Conservation (phyloP, 208 protist genomes). For the Leishmania martiniquensis region DNA sequence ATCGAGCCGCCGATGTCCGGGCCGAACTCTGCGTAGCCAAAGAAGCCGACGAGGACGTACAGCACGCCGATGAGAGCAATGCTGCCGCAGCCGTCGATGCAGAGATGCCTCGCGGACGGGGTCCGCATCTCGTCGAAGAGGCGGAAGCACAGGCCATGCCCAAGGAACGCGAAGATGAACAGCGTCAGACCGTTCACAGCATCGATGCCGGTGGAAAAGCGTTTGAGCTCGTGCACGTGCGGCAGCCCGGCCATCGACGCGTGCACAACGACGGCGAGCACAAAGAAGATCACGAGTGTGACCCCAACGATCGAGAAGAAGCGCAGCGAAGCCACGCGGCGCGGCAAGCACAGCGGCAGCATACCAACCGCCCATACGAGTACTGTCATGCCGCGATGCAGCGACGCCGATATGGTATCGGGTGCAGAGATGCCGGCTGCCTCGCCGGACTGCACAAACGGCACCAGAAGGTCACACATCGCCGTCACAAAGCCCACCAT, state of each 20-base stretch:
- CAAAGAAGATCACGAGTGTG: constrained; percentile 60
- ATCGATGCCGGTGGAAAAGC: constrained; percentile 33
- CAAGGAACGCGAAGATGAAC: constrained; percentile 63
- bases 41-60: constrained; percentile 65
- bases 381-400: constrained; percentile 30
- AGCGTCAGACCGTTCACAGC: constrained; percentile 49
- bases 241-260: constrained; percentile 33
- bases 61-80: constrained; percentile 47
- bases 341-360: constrained; percentile 59
- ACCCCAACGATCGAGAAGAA: constrained; percentile 75
- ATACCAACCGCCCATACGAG: constrained; percentile 65
- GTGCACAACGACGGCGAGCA: constrained; percentile 59
- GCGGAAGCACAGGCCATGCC: constrained; percentile 47
- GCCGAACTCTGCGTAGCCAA: constrained; percentile 68
- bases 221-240: constrained; percentile 39
- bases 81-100: constrained; percentile 24
- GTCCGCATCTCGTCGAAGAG: constrained; percentile 30
- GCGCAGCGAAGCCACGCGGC: constrained; percentile 66
- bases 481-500: constrained; percentile 68
- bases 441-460: constrained; percentile 24
- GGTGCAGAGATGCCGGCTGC: not conserved
- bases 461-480: constrained; percentile 48
- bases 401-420: constrained; percentile 11
- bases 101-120: constrained; percentile 12
- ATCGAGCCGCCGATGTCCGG: constrained; percentile 35